These are phyloP conservation scores for Nitzschia sp. DNA, from an alignment of 108 stramenopile species.

Conservation along the genomic window DNA sequence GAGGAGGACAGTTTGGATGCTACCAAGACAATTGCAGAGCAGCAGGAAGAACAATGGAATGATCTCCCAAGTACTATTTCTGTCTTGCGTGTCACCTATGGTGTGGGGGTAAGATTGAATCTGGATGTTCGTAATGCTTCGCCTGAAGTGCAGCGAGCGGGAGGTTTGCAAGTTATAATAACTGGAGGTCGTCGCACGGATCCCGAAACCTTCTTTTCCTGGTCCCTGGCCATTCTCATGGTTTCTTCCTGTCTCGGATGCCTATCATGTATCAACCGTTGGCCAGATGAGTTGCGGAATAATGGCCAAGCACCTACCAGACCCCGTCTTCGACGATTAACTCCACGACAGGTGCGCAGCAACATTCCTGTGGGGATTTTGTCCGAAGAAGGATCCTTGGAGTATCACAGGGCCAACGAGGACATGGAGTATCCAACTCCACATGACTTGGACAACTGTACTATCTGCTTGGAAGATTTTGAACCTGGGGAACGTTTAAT, in stretches of 20 bases:
- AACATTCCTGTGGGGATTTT: constrained; percentile 26
- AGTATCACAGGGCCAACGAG: background rate
- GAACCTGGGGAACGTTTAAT: constrained; percentile 48
- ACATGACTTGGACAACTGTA: constrained; percentile 34
- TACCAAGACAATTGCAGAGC: background rate
- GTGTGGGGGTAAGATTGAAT: background rate
- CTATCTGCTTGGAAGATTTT: constrained; percentile 79
- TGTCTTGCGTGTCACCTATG: constrained; percentile 24
- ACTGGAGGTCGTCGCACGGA: constrained; percentile 2
- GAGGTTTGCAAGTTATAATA: constrained; percentile 21
- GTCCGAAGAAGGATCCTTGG: constrained; percentile 1
- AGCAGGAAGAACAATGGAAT: background rate
- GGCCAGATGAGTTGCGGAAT: background rate
- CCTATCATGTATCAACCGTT: background rate
- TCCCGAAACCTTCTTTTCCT: background rate
- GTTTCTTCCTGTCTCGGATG: constrained; percentile 19
- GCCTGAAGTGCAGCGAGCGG: constrained; percentile 3
- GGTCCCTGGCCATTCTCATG: background rate
- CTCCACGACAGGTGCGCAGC: constrained; percentile 28
- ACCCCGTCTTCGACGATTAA: constrained; percentile 30
- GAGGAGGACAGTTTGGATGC: background rate
- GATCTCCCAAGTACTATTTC: constrained; percentile 17
- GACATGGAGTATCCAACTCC: background rate
- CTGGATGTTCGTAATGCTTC: background rate
- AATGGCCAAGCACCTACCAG: constrained; percentile 4